Evolutionary conservation across 2,329 filamentous ascomycete genomes (phyloP), one percentile per base, ranked within the genome.

Genomic region (Colletotrichum musicola): DNA sequence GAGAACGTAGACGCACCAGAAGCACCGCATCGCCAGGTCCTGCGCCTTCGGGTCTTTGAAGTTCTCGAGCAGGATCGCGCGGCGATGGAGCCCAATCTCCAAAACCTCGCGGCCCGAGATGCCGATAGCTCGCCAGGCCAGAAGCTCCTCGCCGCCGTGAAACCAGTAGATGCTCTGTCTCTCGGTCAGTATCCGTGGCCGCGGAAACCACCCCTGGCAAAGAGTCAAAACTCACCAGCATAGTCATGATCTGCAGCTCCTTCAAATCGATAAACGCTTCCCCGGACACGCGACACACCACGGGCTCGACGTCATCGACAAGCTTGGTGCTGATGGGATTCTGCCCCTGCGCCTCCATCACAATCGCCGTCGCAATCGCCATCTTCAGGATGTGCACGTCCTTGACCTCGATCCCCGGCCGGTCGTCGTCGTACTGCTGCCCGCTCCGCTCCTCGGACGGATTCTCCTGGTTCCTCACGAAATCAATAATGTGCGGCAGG

Each of bases 1-100:
- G 0, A 87, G 78, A 0, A 84, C 81, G 62, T 86, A 86, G 18
- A 85, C 82, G 35, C 80, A 84, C 83, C 84, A 87, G 68, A 86
- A 86, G 0, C 86, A 78, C 1, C 78, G 74, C 1, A 77, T 73
- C 0, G 81, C 81, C 1, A 76, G 61, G 1, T 75, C 72, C 0
- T 79, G 77, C 1, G 75, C 71, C 2, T 75, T 68, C 0, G 71
- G 68, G 44, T 81, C 77, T 2, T 73, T 71, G 40, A 82, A 80
- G 13, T 79, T 81, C 50, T 81, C 78, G 10, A 77, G 71, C 44
- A 85, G 75, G 20, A 81, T 85, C 6, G 81, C 76, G 38, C 80
- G 81, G 1, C 83, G 77, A 64, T 86, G 84, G 0, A 87, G 77
- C 0, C 85, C 85, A 49, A 85, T 80, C 62, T 85, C 84, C 14